Base-by-base conservation (phyloP, 2,329 filamentous ascomycete genomes). In the Penicillium hordei region DNA sequence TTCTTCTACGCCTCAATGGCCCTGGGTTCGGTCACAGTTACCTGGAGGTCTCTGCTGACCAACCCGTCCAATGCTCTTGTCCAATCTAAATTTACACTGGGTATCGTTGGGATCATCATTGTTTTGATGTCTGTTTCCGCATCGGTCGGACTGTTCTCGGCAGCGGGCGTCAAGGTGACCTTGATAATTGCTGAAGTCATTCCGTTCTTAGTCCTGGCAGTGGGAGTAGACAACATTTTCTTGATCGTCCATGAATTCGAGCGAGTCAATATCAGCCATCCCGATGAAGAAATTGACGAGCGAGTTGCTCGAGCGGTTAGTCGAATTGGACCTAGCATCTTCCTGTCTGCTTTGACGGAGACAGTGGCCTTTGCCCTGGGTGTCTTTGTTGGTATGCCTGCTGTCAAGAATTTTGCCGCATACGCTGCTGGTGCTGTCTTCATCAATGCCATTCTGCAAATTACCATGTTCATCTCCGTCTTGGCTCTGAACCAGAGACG, bases 161-260 rank as follows among this genome's bases (percentile, higher is more conserved):
- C 91, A 72, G 84, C 87, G 38, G 93, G 93, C 1, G 85, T 99
- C 69, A 97, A 96, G 76, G 94, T 93, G 15, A 99, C 94, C 0
- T 81, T 99, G 64, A 99, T 99, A 69, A 99, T 99, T 60, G 93
- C 95, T 5, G 94, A 99, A 72, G 94, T 99, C 60, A 99, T 99
- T 63, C 94, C 94, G 0, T 99, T 99, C 75, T 88, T 99, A 63
- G 93, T 99, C 10, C 80, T 99, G 21, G 94, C 94, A 13, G 93
- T 99, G 29, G 94, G 94, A 45, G 95, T 99, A 3, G 94, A 99
- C 82, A 99, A 99, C 71, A 97, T 99, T 68, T 99, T 99, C 78
- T 80, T 99, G 55, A 96, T 99, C 58, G 94, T 99, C 0, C 94
- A 99, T 75, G 94, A 99, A 75, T 96, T 99, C 59, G 94, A 99